Evolutionary conservation across 768 basidiomycete genomes (phyloP), one percentile per base, ranked within the genome.

Genomic region (Phallus indusiatus): DNA sequence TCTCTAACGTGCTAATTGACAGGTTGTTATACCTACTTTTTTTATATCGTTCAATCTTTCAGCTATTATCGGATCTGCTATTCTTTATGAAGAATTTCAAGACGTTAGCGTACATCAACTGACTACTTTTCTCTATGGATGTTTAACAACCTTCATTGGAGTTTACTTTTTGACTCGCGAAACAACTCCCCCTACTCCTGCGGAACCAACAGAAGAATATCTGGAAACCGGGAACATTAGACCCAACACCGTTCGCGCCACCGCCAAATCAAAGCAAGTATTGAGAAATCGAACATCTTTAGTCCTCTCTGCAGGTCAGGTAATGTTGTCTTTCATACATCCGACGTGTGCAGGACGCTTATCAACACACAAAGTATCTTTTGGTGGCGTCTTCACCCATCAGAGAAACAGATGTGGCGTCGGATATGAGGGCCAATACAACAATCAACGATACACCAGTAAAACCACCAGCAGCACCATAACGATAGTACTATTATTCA

Each of bases 1-100:
- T 54, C 60, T 60, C 53, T 61, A 11, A 42, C 9, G 42, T 42
- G 14, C n/a, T 61, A 22, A 46, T 57, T 0, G 46, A 21, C 61
- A 91, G 89, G 79, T 86, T 55, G 94, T 97, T 22, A 91, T 98
- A 63, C 95, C 94, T 5, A 86, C 85, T 14, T 94, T 97, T 75
- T 98, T 96, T 69, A 92, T 95, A 33, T 78, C 93, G 58, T 98
- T 98, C 75, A 94, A 90, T 22, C 76, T 98, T 36, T 92, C 90
- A 5, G 92, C 91, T 5, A 94, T 99, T 64, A 75, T 90, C 57
- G 95, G 94, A 24, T 94, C 92, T 4, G 92, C 90, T 1, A 85
- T 99, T 16, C 79, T 99, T 1, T 99, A 95, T 68, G 88, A 90
- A 22, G 95, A 99, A 70, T 99, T 99, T 73, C 78, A 82, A 64